Evolutionary conservation across 2,329 filamentous ascomycete species (phyloP), one percentile per base, ranked within the genome.

Genomic region (Fusarium tuaranense): DNA sequence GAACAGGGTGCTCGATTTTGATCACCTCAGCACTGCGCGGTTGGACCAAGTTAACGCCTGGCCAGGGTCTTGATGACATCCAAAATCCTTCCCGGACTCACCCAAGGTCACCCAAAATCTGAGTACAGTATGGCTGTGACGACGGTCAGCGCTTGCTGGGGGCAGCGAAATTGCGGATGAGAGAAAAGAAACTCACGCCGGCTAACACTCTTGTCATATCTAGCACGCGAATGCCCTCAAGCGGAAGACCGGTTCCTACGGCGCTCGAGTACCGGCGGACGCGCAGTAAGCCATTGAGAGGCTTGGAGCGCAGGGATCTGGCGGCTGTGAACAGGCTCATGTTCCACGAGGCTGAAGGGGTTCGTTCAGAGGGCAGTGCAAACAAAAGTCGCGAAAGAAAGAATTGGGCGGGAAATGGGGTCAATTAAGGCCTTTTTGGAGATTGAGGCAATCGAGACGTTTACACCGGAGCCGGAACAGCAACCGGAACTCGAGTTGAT

Each of bases 151-250:
- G 71, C 63, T 53, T 59, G 25, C 38, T 55, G 44, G 22, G 41
- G 48, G 16, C 8, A n/a, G 38, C 36, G 46, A 18, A 13, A 34
- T 22, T 41, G 27, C 18, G 12, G 51, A 44, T 67, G 13, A 63
- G 67, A 65, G 30, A 51, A 88, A 67, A 32, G n/a, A n/a, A 27
- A 88, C 93, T 84, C 87, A 98, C 96, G 67, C 97, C 97, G 73
- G 97, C 97, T 74, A 99, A 86, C 2, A 99, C 97, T 85, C 97
- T 90, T 5, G 96, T 98, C 95, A 99, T 97, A 82, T 99, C 97
- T 72, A 99, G 88, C 16, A 98, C 95, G 65, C 94, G 92, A 77
- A 97, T 93, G 1, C 97, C 97, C 39, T 94, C 91, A 77, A 99
- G 88, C 25, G 97, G 96, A 36, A 91, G 83, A 46, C 82, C 72